Evolutionary conservation across 805 yeast genomes (phyloP).

Genomic region (Saccharomycopsis fibuligera): DNA sequence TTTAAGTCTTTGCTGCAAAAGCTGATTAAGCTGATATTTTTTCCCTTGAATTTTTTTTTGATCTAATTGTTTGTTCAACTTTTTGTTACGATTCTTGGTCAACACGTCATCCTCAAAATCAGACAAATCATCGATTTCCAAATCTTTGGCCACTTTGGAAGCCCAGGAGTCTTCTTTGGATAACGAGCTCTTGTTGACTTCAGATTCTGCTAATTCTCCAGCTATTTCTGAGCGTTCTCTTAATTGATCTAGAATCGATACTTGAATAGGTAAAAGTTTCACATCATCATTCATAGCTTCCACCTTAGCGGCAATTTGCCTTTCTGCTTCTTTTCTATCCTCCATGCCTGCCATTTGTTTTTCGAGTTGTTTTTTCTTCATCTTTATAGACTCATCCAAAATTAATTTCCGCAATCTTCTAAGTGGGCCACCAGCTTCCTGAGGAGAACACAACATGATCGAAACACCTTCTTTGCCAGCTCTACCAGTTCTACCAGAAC

Average conservation of each 20-base stretch:
- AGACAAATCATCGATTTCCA: constrained; percentile 68
- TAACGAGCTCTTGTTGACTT: constrained; percentile 50
- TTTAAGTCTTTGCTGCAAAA: constrained; percentile 54
- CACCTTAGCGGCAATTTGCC: not conserved
- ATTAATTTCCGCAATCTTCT: constrained; percentile 55
- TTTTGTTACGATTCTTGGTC: constrained; percentile 54
- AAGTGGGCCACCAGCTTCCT: constrained; percentile 86
- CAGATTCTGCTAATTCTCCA: constrained; percentile 67
- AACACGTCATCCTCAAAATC: constrained; percentile 67
- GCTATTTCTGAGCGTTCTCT: constrained; percentile 65
- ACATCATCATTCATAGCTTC: constrained; percentile 33
- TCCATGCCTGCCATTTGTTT: constrained; percentile 2
- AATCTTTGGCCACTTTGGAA: constrained; percentile 84
- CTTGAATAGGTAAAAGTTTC: constrained; percentile 68
- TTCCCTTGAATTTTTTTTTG: constrained; percentile 42
- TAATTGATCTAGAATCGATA: constrained; percentile 63
- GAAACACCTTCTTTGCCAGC: constrained; percentile 94
- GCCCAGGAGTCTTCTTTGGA: constrained; percentile 76
- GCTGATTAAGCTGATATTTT: constrained; percentile 45
- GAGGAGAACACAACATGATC: constrained; percentile 86
- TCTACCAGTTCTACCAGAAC: constrained; percentile 98
- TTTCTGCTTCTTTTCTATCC: constrained; percentile 38
- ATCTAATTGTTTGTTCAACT: constrained; percentile 44
- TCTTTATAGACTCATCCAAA: constrained; percentile 22
- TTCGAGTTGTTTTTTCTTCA: not conserved